Conservation (phyloP, 1,284 basidiomycete species). For the Tilletia indica region DNA sequence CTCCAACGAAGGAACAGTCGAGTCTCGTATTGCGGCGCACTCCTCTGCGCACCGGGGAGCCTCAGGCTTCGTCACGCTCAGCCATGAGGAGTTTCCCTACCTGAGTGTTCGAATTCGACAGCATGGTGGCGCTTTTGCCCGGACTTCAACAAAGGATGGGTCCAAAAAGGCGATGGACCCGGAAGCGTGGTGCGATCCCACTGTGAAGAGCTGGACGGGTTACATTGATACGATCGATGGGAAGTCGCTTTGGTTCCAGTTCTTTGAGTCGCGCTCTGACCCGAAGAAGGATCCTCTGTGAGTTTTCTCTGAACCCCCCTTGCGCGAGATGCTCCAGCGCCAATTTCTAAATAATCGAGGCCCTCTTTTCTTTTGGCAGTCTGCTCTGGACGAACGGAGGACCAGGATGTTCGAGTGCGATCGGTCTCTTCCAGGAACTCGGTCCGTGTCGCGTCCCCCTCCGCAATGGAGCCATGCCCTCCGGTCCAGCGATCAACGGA, state of each 20-base stretch:
- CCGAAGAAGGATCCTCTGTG: constrained; percentile 67
- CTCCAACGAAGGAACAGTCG: background rate
- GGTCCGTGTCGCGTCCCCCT: constrained; percentile 60
- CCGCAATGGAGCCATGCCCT: constrained; percentile 24
- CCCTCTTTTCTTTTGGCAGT: background rate
- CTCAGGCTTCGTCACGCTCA: constrained; percentile 30
- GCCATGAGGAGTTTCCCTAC: constrained; percentile 42
- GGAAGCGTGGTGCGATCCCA: constrained; percentile 49
- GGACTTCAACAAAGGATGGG: constrained; percentile 15
- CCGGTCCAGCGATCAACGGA: constrained; percentile 58
- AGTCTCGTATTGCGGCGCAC: background rate
- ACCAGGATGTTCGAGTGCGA: constrained; percentile 57
- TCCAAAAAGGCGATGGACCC: constrained; percentile 29
- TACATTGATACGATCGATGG: constrained; percentile 67
- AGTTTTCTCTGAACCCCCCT: constrained; percentile 57
- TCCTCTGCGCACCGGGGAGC: constrained; percentile 30
- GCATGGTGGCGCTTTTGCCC: constrained; percentile 24
- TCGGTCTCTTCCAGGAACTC: constrained; percentile 68
- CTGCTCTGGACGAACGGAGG: constrained; percentile 50
- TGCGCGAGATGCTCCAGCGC: background rate
- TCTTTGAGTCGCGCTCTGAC: constrained; percentile 73
- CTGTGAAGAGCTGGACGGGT: constrained; percentile 46
- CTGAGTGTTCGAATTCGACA: constrained; percentile 44
- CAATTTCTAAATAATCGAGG: background rate
- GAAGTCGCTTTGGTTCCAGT: constrained; percentile 76